These are phyloP conservation scores for Amanita thiersii DNA, from an alignment of 768 basidiomycete species.

Conservation along the genomic window DNA sequence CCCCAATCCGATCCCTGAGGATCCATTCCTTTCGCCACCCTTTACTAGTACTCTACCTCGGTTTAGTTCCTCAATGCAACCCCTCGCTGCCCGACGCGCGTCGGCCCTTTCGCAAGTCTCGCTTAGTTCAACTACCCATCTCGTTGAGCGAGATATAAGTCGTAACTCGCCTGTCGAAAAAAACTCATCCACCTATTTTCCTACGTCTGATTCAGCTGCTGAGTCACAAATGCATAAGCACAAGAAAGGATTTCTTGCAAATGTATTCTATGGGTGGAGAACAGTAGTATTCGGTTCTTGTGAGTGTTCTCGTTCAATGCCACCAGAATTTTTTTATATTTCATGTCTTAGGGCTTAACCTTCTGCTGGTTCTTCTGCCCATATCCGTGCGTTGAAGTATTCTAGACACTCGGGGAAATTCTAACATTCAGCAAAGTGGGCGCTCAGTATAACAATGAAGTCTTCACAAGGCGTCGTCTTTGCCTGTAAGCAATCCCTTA, in stretches of 20 bases:
- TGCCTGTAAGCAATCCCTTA: conserved; percentile 35
- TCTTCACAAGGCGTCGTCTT: conserved; percentile 51
- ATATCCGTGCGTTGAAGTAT: conserved; percentile 41
- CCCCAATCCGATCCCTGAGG: too few species aligned
- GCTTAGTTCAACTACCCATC: conserved; percentile 12
- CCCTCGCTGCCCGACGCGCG: conserved; percentile 3
- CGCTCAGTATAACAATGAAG: conserved; percentile 38
- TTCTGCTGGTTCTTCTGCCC: conserved; percentile 59
- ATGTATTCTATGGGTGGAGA: conserved; percentile 38
- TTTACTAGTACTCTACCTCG: too few species aligned
- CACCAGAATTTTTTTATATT: background rate
- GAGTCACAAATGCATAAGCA: background rate
- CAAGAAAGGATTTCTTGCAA: background rate
- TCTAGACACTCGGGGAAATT: conserved; percentile 2
- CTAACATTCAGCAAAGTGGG: conserved; percentile 35
- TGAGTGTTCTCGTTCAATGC: conserved; percentile 20
- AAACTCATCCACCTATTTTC: conserved; percentile 16
- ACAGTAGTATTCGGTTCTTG: conserved; percentile 49
- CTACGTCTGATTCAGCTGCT: conserved; percentile 4
- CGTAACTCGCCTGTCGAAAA: conserved; percentile 10
- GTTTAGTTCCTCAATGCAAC: background rate
- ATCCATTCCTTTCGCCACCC: too few species aligned
- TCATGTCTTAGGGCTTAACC: conserved; percentile 55
- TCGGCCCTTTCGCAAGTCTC: conserved; percentile 11
- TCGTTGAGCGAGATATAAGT: conserved; percentile 13